A percentile compares a stretch with the other conserved stretches of the same genome.
phyloP scores from a whole-genome alignment of 1,139 yeast genomes.

The Pichia sp. region DNA sequence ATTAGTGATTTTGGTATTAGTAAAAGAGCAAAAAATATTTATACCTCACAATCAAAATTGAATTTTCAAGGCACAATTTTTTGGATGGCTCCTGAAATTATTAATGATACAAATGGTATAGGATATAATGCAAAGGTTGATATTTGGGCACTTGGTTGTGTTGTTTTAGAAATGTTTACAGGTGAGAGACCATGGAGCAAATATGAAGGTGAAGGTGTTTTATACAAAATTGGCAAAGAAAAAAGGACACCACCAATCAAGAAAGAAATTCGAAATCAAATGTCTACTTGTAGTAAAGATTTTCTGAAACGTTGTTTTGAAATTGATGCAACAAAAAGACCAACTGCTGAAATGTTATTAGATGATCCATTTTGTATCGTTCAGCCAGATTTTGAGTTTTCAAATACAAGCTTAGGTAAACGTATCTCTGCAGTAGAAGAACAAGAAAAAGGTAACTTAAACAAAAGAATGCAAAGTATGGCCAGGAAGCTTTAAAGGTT shows the following conservation, averaged over 20 bases:
- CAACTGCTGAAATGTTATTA: slow-evolving; percentile 72
- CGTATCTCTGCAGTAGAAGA: slow-evolving; percentile 47
- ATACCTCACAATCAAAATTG: slow-evolving; percentile 89
- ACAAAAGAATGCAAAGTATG: slow-evolving; percentile 22
- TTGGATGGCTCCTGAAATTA: slow-evolving; percentile 99
- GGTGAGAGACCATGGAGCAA: slow-evolving; percentile 83
- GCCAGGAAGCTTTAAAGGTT: slow-evolving; percentile 13
- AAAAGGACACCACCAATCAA: slow-evolving; percentile 96
- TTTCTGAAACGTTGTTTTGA: slow-evolving; percentile 76
- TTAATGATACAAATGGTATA: slow-evolving; percentile 68
- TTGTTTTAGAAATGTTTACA: slow-evolving; percentile 89
- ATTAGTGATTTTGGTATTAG: slow-evolving; percentile 97
- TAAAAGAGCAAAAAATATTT: slow-evolving; percentile 78
- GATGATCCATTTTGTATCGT: slow-evolving; percentile 54
- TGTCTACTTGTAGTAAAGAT: slow-evolving; percentile 58
- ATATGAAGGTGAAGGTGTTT: slow-evolving; percentile 71
- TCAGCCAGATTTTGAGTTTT: slow-evolving; percentile 49
- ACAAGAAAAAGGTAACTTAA: slow-evolving; percentile 25
- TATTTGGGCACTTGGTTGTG: slow-evolving; percentile 93
- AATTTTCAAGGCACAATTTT: slow-evolving; percentile 93
- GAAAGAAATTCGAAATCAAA: slow-evolving; percentile 62
- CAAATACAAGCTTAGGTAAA: slow-evolving; percentile 56
- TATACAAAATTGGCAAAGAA: slow-evolving; percentile 63
- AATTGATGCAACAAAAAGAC: slow-evolving; percentile 74
- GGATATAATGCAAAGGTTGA: slow-evolving; percentile 88